phyloP scores from a whole-genome alignment of 495 filamentous ascomycete species.

The Pyrenula aspistea region DNA sequence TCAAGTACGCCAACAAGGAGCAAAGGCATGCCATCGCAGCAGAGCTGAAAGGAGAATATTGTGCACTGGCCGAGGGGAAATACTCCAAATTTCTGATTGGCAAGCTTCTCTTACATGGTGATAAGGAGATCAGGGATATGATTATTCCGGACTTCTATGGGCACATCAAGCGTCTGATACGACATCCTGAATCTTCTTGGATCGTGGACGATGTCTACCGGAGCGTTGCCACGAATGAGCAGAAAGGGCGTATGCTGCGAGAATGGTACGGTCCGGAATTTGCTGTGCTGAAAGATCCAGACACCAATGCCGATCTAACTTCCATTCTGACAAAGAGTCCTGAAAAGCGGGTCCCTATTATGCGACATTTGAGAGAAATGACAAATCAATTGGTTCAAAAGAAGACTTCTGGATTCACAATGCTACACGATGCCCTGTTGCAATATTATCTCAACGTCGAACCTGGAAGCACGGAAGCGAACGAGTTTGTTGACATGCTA shows the following conservation, averaged over 20 bases:
- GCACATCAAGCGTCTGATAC: conserved; percentile 79
- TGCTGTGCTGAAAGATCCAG: conserved; percentile 58
- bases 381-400: conserved; percentile 90
- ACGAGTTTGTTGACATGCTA: conserved; percentile 78
- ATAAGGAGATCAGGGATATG: conserved; percentile 68
- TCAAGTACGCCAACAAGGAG: conserved; percentile 82
- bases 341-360: conserved; percentile 74
- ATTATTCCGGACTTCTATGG: conserved; percentile 94
- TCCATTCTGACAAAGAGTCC: conserved; percentile 63
- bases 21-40: conserved; percentile 77
- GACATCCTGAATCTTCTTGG: conserved; percentile 91
- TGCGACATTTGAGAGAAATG: conserved; percentile 71
- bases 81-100: conserved; percentile 96
- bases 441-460: conserved; percentile 82
- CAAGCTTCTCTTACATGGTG: conserved; percentile 84
- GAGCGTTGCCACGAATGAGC: conserved; percentile 65
- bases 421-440: conserved; percentile 95
- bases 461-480: conserved; percentile 62
- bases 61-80: conserved; percentile 74
- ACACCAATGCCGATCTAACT: conserved; percentile 43
- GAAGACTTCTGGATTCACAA: conserved; percentile 87
- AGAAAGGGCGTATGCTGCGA: conserved; percentile 70
- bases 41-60: conserved; percentile 80
- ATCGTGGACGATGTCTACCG: conserved; percentile 95
- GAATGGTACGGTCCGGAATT: conserved; percentile 98